Evolutionary conservation across 495 filamentous ascomycete genomes (phyloP).

Genomic region (Pseudotulostoma volvatum): DNA sequence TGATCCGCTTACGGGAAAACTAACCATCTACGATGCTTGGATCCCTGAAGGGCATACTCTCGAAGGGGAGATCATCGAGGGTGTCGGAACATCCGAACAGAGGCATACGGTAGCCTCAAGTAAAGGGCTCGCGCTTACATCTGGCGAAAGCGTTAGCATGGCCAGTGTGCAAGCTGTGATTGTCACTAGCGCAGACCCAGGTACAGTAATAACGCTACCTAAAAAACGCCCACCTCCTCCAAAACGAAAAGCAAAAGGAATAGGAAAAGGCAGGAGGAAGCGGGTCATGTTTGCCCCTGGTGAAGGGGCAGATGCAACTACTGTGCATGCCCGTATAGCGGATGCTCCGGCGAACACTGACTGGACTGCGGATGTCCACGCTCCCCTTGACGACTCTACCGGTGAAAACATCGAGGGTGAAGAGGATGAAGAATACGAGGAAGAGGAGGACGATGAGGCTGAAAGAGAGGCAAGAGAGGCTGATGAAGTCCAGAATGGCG

Average conservation of each 20-base stretch:
- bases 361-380: conserved; percentile 5
- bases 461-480: conserved; percentile 39
- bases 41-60: conserved; percentile 66
- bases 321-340: conserved; percentile 16
- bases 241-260: conserved; percentile 56
- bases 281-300: conserved; percentile 38
- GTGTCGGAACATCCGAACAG: conserved; percentile 16
- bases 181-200: conserved; percentile 34
- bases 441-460: conserved; percentile 41
- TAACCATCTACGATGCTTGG: conserved; percentile 64
- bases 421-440: conserved; percentile 20
- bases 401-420: conserved; percentile 30
- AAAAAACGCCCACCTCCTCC: conserved; percentile 54
- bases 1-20: conserved; percentile 57
- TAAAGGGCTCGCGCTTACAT: conserved; percentile 36
- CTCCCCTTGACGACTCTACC: conserved; percentile 23
- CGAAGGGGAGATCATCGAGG: conserved; percentile 61
- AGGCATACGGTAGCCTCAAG: conserved; percentile 15
- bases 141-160: conserved; percentile 44
- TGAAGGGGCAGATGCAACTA: conserved; percentile 22
- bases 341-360: conserved; percentile 1
- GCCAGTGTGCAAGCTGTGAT: conserved; percentile 46
- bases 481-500: too few relatives aligned
- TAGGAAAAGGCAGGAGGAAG: conserved; percentile 52
- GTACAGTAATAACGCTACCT: conserved; percentile 26